Evolutionary conservation across 192 early-diverging fungal species (phyloP), one percentile per base, ranked within the genome.

Genomic region (Rhizophagus sp.): DNA sequence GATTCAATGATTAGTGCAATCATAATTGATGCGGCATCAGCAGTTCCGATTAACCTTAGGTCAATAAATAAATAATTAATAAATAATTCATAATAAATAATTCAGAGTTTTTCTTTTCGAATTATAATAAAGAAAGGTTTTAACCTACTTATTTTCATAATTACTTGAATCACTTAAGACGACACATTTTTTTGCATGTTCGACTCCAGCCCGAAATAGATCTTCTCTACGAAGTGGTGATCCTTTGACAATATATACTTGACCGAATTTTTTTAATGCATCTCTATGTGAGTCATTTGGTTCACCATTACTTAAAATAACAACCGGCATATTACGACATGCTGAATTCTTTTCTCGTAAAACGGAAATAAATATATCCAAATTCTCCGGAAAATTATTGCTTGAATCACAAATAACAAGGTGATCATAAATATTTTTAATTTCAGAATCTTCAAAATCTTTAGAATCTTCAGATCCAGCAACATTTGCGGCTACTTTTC

Each of bases 1-100:
- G 88, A 83, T 80, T 92, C 91, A 41, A 93, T 90, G 62, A 93
- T 94, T 34, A 94, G 81, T 50, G 91, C 87, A 33, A 85, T 83
- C 76, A 94, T 83, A 8, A 94, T 81, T 13, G 89, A 89, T 3
- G 90, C 83, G 22, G 93, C 87, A 79, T 94, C 93, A 9, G 90
- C 89, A 6, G 85, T 86, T 13, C 76, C 80, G n/a, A 52, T 24
- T 9, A 30, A 34, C 0, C 30, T 34, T 68, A 50, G 13, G 36
- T 15, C 39, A 39, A n/a, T n/a, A n/a, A n/a, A n/a, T n/a, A n/a
- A n/a, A n/a, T n/a, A n/a, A n/a, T n/a, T n/a, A n/a, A n/a, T n/a
- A n/a, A n/a, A n/a, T n/a, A n/a, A n/a, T n/a, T n/a, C n/a, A n/a
- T n/a, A n/a, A n/a, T n/a, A n/a, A n/a, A n/a, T n/a, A n/a, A n/a